Evolutionary conservation across 106 monocot species (phyloP).

Genomic region (Apostasia ramifera): DNA sequence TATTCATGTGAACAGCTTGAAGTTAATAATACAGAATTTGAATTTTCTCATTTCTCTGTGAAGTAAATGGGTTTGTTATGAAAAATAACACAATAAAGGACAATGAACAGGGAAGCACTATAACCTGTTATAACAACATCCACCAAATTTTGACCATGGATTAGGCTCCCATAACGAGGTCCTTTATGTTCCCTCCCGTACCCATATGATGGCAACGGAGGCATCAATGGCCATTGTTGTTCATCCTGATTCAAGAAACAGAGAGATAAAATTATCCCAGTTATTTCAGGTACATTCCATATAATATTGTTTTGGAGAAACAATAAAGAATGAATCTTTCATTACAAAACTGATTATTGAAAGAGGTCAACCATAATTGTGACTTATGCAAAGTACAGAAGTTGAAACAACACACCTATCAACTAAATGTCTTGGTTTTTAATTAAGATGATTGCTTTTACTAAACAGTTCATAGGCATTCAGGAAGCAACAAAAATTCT

Average conservation of each 20-base stretch:
- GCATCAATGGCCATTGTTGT: constrained; percentile 60
- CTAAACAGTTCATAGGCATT: not conserved
- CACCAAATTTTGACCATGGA: constrained; percentile 67
- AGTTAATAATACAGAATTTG: no score
- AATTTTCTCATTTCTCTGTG: no score
- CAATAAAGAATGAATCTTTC: no score
- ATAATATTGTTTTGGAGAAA: no score
- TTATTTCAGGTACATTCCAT: no score
- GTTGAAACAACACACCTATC: not conserved
- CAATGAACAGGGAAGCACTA: not conserved
- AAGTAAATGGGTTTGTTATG: no score
- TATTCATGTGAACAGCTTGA: no score
- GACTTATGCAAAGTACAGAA: no score
- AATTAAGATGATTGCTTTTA: not conserved
- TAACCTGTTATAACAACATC: constrained; percentile 78
- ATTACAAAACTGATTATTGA: no score
- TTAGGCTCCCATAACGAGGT: constrained; percentile 69
- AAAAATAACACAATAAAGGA: no score
- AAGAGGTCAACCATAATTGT: no score
- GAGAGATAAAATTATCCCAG: not conserved
- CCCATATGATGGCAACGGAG: constrained; percentile 79
- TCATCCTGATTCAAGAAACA: constrained; percentile 37
- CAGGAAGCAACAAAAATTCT: not conserved
- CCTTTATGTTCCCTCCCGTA: constrained; percentile 61
- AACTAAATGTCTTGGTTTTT: not conserved